Percentiles rank a stretch among this genome's conserved stretches.
These are phyloP conservation scores for Neurospora tetraspora DNA, from an alignment of 495 filamentous ascomycete genomes.

Conservation along the genomic window DNA sequence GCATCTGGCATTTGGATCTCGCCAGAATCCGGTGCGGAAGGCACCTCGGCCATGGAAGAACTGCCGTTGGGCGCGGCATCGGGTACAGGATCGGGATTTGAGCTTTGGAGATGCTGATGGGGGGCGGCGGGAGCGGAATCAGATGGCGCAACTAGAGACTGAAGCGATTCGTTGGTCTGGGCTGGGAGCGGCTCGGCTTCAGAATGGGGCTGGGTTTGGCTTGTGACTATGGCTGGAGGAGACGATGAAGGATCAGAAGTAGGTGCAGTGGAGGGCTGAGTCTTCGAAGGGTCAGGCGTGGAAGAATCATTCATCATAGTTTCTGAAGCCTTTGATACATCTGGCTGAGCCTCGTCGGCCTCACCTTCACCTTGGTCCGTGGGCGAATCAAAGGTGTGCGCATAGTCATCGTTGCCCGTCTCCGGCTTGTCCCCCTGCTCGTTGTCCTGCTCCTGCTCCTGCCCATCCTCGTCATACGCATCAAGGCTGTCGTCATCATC, in stretches of 20 bases:
- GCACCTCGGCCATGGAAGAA: slow-evolving; percentile 5
- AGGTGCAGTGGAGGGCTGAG: slow-evolving; percentile 16
- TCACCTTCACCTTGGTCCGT: slow-evolving; percentile 15
- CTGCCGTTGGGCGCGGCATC: slow-evolving; percentile 10
- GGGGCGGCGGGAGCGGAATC: slow-evolving; percentile 1
- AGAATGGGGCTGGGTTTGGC: neutral
- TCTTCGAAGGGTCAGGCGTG: slow-evolving; percentile 20
- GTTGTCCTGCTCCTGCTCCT: slow-evolving; percentile 1
- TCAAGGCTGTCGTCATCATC: slow-evolving; percentile 24
- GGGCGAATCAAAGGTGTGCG: slow-evolving; percentile 38
- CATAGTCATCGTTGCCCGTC: slow-evolving; percentile 36
- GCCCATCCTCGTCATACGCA: slow-evolving; percentile 22
- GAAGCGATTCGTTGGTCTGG: slow-evolving; percentile 7
- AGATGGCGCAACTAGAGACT: slow-evolving; percentile 1
- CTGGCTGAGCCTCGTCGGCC: slow-evolving; percentile 26
- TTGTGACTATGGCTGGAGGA: slow-evolving; percentile 1
- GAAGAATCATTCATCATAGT: slow-evolving; percentile 27
- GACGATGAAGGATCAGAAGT: slow-evolving; percentile 12
- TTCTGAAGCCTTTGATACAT: slow-evolving; percentile 32
- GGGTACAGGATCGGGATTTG: slow-evolving; percentile 1
- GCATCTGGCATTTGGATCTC: slow-evolving; percentile 3
- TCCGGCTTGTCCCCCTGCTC: slow-evolving; percentile 12
- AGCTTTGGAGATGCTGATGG: neutral
- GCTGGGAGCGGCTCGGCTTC: neutral
- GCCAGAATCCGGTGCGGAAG: slow-evolving; percentile 2